Base-by-base conservation (phyloP, 331 rosid genomes). In the Malus hybrid region DNA sequence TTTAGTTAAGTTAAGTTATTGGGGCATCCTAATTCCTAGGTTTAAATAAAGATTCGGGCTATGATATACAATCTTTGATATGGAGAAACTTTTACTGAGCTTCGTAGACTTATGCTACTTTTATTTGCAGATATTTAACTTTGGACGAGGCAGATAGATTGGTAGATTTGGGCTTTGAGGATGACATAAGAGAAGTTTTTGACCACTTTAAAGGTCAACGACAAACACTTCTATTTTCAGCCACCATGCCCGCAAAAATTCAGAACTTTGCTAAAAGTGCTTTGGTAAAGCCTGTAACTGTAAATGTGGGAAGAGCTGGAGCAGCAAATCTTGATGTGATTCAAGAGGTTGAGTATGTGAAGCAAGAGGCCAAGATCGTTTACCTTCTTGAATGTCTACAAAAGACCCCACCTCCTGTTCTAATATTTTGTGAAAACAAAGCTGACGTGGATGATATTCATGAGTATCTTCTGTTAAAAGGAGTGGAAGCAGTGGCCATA, bases 381-480 rank as follows among this genome's bases (percentile, higher is more conserved):
- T 93, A 93, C 78, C 96, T 93, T 65, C 96, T 93, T 3, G 97
- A 87, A 75, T 93, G 98, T 81, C 83, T 93, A 5, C 98, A 93
- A 66, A 93, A 93, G 82, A 89, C 97, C 44, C 92, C 96, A 19
- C 98, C 98, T 44, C 98, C 98, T 1, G 96, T 93, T 69, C 76
- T 93, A 34, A 87, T 93, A 75, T 93, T 93, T 52, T 93, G 97
- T 46, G 97, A 93, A 85, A 93, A 93, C 71, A 93, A 93, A 83
- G 96, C 98, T 7, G 96, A 93, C 39, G 98, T 91, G 1, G 98
- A 93, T 72, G 97, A 93, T 75, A 91, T 93, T 77, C 98, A 91
- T 63, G 97, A 93, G 81, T 93, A 93, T 75, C 97, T 93, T 42
- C 97, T 93, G 71, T 76, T 91, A 79, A 93, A 93, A 86, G 98